Percentiles rank a stretch among this genome's conserved stretches.
These are phyloP conservation scores for Fagopyrum homotropicum DNA, from an alignment of 148 eudicot species.

Conservation along the genomic window DNA sequence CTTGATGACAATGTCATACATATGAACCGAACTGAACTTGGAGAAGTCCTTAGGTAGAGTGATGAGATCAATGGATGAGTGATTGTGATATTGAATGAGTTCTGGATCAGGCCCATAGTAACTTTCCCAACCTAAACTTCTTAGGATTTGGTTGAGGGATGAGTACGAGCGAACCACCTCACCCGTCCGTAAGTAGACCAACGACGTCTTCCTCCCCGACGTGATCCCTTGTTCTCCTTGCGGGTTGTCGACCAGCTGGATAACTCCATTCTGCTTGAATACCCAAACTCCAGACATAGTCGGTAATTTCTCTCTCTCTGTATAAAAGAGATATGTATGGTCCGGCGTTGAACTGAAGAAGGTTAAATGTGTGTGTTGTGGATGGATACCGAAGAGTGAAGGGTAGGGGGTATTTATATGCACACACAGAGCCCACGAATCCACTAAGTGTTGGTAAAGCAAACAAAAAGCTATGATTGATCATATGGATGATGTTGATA, in stretches of 20 bases:
- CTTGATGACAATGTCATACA: slow-evolving; percentile 89
- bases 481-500: neutral
- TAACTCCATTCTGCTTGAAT: slow-evolving; percentile 66
- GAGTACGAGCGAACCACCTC: slow-evolving; percentile 51
- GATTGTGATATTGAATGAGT: slow-evolving; percentile 75
- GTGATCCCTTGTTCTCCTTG: neutral
- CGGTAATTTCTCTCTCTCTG: no score
- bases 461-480: neutral
- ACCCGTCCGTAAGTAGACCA: slow-evolving; percentile 50
- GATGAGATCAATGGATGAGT: slow-evolving; percentile 69
- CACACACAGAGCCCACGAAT: neutral
- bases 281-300: slow-evolving; percentile 87
- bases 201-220: slow-evolving; percentile 31
- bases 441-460: neutral
- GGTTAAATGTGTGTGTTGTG: neutral
- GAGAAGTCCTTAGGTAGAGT: slow-evolving; percentile 72
- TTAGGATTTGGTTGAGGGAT: slow-evolving; percentile 41
- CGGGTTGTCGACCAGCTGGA: slow-evolving; percentile 66
- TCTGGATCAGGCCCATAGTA: slow-evolving; percentile 48
- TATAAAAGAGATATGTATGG: neutral
- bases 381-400: neutral
- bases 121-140: slow-evolving; percentile 73
- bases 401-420: neutral
- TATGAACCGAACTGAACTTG: slow-evolving; percentile 76
- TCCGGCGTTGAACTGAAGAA: neutral